Conservation (phyloP, 2,329 filamentous ascomycete species). For the Penicillium sumatraense region DNA sequence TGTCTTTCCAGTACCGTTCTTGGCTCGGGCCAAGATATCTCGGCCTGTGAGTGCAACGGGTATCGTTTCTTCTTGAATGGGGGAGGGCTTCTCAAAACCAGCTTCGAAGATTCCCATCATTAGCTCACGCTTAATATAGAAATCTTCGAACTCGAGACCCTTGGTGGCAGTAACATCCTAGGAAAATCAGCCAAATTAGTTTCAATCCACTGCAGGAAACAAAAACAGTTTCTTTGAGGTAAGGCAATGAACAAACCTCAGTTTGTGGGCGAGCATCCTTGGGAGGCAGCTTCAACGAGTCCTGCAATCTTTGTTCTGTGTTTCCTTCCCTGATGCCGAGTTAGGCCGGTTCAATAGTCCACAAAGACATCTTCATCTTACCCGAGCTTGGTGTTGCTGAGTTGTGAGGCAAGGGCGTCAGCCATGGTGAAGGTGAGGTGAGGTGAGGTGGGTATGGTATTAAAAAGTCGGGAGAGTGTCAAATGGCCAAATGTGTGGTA, state of each 20-base stretch:
- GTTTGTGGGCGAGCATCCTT: slow-evolving; percentile 57
- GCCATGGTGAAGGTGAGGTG: slow-evolving; percentile 46
- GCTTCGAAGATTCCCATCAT: slow-evolving; percentile 99
- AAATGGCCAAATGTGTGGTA: neutral
- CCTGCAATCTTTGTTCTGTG: slow-evolving; percentile 49
- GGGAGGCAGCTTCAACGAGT: slow-evolving; percentile 50
- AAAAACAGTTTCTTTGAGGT: no score
- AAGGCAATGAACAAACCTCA: slow-evolving; percentile 42
- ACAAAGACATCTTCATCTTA: slow-evolving; percentile 26
- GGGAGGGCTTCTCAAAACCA: slow-evolving; percentile 97
- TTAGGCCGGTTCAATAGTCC: slow-evolving; percentile 16
- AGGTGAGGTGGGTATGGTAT: no score
- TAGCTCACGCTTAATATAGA: slow-evolving; percentile 89
- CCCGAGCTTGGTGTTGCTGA: slow-evolving; percentile 50
- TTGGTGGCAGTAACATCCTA: slow-evolving; percentile 98
- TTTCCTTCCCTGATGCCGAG: slow-evolving; percentile 40
- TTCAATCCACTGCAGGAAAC: neutral
- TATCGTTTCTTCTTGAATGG: slow-evolving; percentile 99
- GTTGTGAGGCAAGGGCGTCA: slow-evolving; percentile 50
- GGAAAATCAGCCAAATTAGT: slow-evolving; percentile 27
- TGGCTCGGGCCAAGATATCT: slow-evolving; percentile 93
- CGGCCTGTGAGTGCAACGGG: slow-evolving; percentile 93
- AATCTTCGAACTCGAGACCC: slow-evolving; percentile 96
- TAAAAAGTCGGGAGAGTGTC: slow-evolving; percentile 1
- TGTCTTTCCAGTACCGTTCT: slow-evolving; percentile 98